Base-by-base conservation (phyloP, 1,139 yeast species). In the Protomyces inouyei region DNA sequence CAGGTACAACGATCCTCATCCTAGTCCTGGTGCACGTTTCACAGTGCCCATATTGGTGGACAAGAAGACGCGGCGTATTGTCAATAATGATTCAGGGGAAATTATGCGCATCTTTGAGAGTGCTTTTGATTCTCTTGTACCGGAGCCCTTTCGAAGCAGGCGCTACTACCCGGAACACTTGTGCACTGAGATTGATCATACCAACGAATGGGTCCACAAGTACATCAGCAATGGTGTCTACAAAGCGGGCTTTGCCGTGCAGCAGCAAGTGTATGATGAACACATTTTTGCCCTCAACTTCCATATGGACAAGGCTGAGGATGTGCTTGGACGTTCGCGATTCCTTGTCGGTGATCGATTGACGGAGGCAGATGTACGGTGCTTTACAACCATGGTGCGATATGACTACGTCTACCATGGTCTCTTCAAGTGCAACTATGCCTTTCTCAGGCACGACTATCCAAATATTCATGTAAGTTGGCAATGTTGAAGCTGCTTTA, bases 11-110 rank as follows among this genome's bases (percentile, higher is more conserved):
- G 43, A 38, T 14, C 43, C 43, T 5, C 43, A 12, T 12, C 16
- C 43, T 16, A 14, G 18, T 2, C n/a, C 18, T 9, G 43, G 43
- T 6, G 96, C 95, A 2, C 80, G 97, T 68, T 87, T 83, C 73
- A 91, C 97, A 1, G 97, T 92, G 52, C 98, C 98, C 1, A 87
- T 91, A 1, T 79, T 92, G 71, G 92, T 96, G 95, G 98, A 92
- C 74, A 87, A 83, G 72, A 85, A 90, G 75, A 81, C 82, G 46
- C 77, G 83, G 66, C 87, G 96, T 2, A 87, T 92, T 74, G 97
- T 92, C 66, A 89, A 83, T 78, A 92, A 92, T 74, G 98, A 87
- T 73, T 83, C 88, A 66, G 79, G 92, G 40, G 97, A 91, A 73
- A 88, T 92, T 71, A 84, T 92, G 69, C 83, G 97, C 71, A 88